phyloP scores from a whole-genome alignment of 2,329 filamentous ascomycete genomes.

The Claviceps sp. region DNA sequence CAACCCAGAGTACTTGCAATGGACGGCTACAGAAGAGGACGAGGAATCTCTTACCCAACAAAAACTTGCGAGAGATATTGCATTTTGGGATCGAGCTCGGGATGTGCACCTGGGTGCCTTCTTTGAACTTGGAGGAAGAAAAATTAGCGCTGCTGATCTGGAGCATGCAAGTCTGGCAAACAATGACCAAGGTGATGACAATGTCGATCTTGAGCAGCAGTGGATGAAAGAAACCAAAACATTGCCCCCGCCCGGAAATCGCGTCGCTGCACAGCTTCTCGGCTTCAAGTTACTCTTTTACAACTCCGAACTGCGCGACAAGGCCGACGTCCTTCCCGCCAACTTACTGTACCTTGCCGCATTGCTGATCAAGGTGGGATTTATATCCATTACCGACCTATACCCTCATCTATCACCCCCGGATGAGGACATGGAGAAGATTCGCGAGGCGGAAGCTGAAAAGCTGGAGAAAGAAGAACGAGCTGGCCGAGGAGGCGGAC shows the following conservation, averaged over 20 bases:
- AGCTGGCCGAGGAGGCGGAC: conserved; percentile 54
- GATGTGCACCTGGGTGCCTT: conserved; percentile 69
- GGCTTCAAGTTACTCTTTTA: conserved; percentile 98
- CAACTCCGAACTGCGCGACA: conserved; percentile 62
- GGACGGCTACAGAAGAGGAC: conserved; percentile 55
- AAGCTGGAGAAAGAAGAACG: conserved; percentile 70
- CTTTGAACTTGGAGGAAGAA: conserved; percentile 72
- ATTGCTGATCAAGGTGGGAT: conserved; percentile 90
- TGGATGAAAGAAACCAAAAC: conserved; percentile 77
- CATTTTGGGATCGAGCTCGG: conserved; percentile 73
- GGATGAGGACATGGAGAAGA: conserved; percentile 67
- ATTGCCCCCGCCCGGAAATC: conserved; percentile 72
- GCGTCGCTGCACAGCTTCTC: conserved; percentile 82
- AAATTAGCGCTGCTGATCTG: conserved; percentile 45
- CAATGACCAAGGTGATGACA: conserved; percentile 25
- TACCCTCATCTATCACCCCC: conserved; percentile 83
- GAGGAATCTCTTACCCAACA: conserved; percentile 41
- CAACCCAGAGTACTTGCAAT: conserved; percentile 53
- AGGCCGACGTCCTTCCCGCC: conserved; percentile 67
- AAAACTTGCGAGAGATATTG: conserved; percentile 52
- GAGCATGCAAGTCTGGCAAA: conserved; percentile 27
- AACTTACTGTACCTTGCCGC: conserved; percentile 89
- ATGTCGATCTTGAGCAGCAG: conserved; percentile 44
- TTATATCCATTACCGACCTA: conserved; percentile 80
- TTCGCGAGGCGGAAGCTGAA: conserved; percentile 56